These are phyloP conservation scores for Poronia punctata DNA, from an alignment of 495 filamentous ascomycete species.

Conservation along the genomic window DNA sequence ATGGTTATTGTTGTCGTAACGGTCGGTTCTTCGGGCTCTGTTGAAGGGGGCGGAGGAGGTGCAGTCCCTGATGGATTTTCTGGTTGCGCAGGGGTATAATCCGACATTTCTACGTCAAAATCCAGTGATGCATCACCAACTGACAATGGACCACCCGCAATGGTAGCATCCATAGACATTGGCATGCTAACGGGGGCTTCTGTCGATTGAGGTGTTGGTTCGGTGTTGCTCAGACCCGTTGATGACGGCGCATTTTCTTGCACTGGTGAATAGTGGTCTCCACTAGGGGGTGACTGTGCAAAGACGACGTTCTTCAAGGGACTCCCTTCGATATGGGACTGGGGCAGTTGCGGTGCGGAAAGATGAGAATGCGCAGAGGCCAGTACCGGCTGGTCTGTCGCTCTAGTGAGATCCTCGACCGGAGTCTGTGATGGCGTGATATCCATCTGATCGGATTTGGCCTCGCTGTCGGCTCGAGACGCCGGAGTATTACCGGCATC, in stretches of 20 bases:
- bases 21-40: too few species aligned
- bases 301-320: slow-evolving; percentile 40
- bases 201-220: background rate
- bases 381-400: slow-evolving; percentile 10
- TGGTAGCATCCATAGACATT: background rate
- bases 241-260: background rate
- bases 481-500: slow-evolving; percentile 18
- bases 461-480: slow-evolving; percentile 19
- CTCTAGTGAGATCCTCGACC: slow-evolving; percentile 1
- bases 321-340: slow-evolving; percentile 36
- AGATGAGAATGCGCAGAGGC: slow-evolving; percentile 1
- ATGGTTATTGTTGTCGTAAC: too few species aligned
- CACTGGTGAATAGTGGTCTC: slow-evolving; percentile 1
- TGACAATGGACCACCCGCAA: background rate
- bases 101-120: slow-evolving; percentile 7
- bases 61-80: background rate
- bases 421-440: slow-evolving; percentile 13
- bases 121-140: background rate
- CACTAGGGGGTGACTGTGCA: slow-evolving; percentile 13
- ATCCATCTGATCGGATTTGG: slow-evolving; percentile 16
- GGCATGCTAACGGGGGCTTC: background rate
- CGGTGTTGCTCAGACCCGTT: background rate
- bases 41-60: too few species aligned
- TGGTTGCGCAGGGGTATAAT: background rate
- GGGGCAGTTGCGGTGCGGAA: slow-evolving; percentile 14